Base-by-base conservation (phyloP, 768 basidiomycete genomes). In the Boletus rex-veris region DNA sequence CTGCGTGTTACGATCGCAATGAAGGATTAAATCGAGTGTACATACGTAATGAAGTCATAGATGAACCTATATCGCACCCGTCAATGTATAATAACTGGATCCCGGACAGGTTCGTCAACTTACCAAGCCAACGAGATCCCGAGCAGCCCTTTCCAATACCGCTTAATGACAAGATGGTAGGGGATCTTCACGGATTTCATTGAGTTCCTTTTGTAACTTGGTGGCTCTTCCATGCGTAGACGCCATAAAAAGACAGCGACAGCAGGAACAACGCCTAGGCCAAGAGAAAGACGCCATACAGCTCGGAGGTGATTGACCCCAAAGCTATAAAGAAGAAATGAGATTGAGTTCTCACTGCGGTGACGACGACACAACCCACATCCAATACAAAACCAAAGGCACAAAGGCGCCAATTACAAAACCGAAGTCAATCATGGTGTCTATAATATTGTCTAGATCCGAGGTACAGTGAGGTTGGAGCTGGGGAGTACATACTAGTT, bases 331-430 rank as follows among this genome's bases (percentile, higher is more conserved):
- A 37, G 8, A 31, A 7, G 15, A 16, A 0, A 41, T 57, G 19
- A 53, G 39, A 39, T 50, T 14, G 6, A 15, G 10, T 24, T 51
- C 46, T 46, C 39, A 16, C 16, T 28, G 19, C 2, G 26, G 35
- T 19, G 43, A 49, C 24, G 43, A 49, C 24, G 45, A 44, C 14
- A 21, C 43, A 18, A 73, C 85, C 42, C 57, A 90, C 85, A 95
- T 95, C 92, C 91, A 93, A 64, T 83, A 90, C 30, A 93, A 75
- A 26, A 95, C 87, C 6, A 95, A 77, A 14, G 92, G 91, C 4
- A 90, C 86, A 58, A 94, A 92, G 11, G 88, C 77, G 7, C 86
- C 73, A 44, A 93, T 63, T 39, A 91, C 90, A 65, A 92, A 92
- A 38, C 89, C 90, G 52, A 84, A 72, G 65, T 91, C 93, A 61